phyloP scores from a whole-genome alignment of 805 yeast genomes.

The Suhomyces emberorum region DNA sequence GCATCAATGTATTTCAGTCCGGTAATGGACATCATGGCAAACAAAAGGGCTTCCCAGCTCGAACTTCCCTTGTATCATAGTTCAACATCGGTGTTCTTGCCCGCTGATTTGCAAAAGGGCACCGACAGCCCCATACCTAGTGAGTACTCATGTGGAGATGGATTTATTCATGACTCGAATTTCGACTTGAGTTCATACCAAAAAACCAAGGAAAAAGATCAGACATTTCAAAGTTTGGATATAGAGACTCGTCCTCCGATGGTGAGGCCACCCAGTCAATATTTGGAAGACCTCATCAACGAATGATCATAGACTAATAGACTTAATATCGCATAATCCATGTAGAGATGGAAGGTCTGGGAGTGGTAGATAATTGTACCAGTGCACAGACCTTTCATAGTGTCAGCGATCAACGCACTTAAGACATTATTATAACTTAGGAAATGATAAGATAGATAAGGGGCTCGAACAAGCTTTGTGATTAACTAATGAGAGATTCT shows the following conservation, averaged over 20 bases:
- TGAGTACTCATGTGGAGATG: constrained; percentile 6
- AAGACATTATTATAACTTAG: too few species aligned
- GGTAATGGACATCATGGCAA: constrained; percentile 36
- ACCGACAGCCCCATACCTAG: constrained; percentile 3
- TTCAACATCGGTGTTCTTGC: background rate
- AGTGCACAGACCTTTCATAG: too few species aligned
- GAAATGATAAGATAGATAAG: too few species aligned
- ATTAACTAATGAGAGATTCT: too few species aligned
- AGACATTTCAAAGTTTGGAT: too few species aligned
- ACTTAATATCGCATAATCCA: too few species aligned
- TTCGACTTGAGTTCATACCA: constrained; percentile 2
- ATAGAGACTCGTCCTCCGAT: constrained; percentile 2
- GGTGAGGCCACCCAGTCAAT: constrained; percentile 48
- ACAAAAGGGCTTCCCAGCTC: constrained; percentile 10
- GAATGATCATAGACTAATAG: too few species aligned
- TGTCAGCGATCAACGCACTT: too few species aligned
- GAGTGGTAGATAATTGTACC: too few species aligned
- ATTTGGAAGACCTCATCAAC: constrained; percentile 44
- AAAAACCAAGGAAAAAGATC: background rate
- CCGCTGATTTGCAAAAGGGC: background rate
- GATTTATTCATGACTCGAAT: constrained; percentile 1
- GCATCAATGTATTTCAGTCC: constrained; percentile 54
- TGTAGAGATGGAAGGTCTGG: too few species aligned
- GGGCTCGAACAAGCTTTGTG: too few species aligned
- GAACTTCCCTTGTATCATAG: constrained; percentile 15